Evolutionary conservation across 116 monocot species (phyloP), one percentile per base, ranked within the genome.

Genomic region (Phalaenopsis hybrid): DNA sequence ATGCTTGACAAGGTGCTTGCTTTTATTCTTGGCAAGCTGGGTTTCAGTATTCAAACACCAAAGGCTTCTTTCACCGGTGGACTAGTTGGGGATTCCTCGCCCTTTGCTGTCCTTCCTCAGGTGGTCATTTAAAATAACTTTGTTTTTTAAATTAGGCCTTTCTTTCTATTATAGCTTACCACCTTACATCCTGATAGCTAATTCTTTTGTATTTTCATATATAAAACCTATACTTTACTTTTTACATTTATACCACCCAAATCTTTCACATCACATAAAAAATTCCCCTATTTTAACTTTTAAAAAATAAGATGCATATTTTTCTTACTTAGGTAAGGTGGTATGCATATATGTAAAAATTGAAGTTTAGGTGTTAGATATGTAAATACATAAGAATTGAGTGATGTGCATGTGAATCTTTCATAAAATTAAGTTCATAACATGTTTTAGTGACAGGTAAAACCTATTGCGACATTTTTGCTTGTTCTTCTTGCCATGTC

Each of bases 51-150:
- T 73, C 81, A 77, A 28, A 76, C 72, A 63, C 89, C 93, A 4
- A 41, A 83, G 78, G 97, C 93, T 81, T 98, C 95, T 77, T 98
- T 98, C 81, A 98, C 97, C 65, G 93, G 97, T 46, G 97, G 97
- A 0, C 80, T 98, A 11, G 95, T 98, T 50, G 93, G 95, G 5
- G 82, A 91, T 75, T 91, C 89, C 7, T 89, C 95, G 2, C 82
- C 93, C 13, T 98, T 98, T 85, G 82, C 93, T 57, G 88, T 98
- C 85, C 95, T 98, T 84, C 97, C 97, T 37, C 90, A 91, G 93
- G 97, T 98, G 79, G 12, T 76, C 20, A 45, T 37, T 72, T 72
- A 41, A 41, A 25, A 41, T 72, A 4, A 16, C 6, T 72, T 2
- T 72, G 15, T 41, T 34, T 41, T 9, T 72, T 72, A 37, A 13